phyloP scores from a whole-genome alignment of 78 protist genomes.

The Dictyostelium intermedium region DNA sequence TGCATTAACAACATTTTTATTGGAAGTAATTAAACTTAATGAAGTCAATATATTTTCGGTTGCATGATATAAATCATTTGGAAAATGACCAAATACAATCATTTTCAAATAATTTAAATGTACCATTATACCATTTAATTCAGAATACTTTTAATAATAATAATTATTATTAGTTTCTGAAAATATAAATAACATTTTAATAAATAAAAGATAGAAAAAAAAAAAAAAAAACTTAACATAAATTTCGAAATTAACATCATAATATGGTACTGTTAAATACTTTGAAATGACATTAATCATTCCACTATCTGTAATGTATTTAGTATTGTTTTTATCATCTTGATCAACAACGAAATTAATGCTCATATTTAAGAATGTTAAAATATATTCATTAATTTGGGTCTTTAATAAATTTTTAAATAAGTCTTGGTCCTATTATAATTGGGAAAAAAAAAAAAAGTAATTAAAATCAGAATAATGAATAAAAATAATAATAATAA shows the following conservation, averaged over 20 bases:
- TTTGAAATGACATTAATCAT: not conserved
- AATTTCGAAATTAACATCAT: not conserved
- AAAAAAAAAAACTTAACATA: not conserved
- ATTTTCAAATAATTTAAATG: not conserved
- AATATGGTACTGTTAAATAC: not conserved
- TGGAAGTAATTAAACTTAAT: not conserved
- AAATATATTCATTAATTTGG: constrained; percentile 6
- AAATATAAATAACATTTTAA: too few relatives aligned
- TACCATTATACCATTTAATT: constrained; percentile 2
- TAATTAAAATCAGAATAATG: not conserved
- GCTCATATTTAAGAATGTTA: not conserved
- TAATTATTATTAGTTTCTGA: too few relatives aligned
- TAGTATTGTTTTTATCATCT: not conserved
- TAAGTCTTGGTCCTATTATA: not conserved
- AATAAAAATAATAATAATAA: too few relatives aligned
- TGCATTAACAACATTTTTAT: not conserved
- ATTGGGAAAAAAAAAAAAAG: not conserved
- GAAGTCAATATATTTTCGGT: not conserved
- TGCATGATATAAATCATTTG: not conserved
- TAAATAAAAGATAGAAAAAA: too few relatives aligned
- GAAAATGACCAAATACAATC: not conserved
- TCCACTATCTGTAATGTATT: not conserved
- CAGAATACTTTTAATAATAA: not conserved
- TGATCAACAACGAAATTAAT: not conserved
- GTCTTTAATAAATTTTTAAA: not conserved